Evolutionary conservation across 495 filamentous ascomycete species (phyloP).

Genomic region (Astrocystis sublimbata): DNA sequence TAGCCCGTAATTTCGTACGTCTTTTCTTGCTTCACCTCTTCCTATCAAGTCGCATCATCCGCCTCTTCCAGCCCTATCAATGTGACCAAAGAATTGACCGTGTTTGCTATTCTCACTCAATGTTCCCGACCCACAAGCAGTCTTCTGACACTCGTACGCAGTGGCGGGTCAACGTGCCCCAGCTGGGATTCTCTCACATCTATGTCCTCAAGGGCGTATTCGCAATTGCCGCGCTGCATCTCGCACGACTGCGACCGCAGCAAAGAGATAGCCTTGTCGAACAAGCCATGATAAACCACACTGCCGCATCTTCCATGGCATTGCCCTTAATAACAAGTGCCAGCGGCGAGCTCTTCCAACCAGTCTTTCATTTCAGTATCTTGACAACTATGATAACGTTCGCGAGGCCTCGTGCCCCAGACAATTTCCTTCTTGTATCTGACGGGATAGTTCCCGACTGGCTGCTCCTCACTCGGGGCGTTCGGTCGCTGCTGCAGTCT

Average conservation of each 20-base stretch:
- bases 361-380: slow-evolving; percentile 53
- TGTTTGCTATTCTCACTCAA: background rate
- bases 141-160: background rate
- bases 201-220: slow-evolving; percentile 57
- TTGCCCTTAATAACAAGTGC: slow-evolving; percentile 49
- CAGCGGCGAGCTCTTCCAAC: slow-evolving; percentile 50
- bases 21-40: background rate
- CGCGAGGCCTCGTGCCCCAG: slow-evolving; percentile 45
- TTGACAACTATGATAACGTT: slow-evolving; percentile 52
- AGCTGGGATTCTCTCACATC: slow-evolving; percentile 46
- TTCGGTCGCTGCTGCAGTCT: slow-evolving; percentile 37
- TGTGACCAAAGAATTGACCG: background rate
- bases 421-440: slow-evolving; percentile 44
- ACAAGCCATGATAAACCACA: slow-evolving; percentile 51
- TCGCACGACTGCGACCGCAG: slow-evolving; percentile 42
- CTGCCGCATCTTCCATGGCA: slow-evolving; percentile 47
- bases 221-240: slow-evolving; percentile 52
- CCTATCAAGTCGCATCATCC: background rate
- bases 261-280: slow-evolving; percentile 44
- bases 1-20: slow-evolving; percentile 22
- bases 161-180: slow-evolving; percentile 44
- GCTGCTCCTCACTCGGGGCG: slow-evolving; percentile 41
- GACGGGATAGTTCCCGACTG: slow-evolving; percentile 44
- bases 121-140: background rate
- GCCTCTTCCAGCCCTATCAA: background rate